Evolutionary conservation across 345 rosid genomes (phyloP).

Genomic region (Lumnitzera racemosa): DNA sequence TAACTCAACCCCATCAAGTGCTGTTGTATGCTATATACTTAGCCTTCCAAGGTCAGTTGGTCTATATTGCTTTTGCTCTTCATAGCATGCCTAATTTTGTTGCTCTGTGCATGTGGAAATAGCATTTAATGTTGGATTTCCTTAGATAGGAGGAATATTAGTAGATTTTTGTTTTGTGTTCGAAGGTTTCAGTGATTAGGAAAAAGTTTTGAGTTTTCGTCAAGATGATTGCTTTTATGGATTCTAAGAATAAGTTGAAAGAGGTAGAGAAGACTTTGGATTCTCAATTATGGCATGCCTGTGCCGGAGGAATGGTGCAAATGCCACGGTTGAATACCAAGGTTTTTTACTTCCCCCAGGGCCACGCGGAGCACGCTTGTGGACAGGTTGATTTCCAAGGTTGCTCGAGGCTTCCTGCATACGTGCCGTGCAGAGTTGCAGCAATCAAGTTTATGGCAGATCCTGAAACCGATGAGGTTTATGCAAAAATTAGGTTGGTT

Average conservation of each 20-base stretch:
- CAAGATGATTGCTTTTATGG: slow-evolving; percentile 66
- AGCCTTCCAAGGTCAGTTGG: too few species aligned
- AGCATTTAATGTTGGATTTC: too few species aligned
- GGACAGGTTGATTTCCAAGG: slow-evolving; percentile 42
- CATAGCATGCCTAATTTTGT: too few species aligned
- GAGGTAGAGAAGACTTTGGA: slow-evolving; percentile 52
- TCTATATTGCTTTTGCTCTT: too few species aligned
- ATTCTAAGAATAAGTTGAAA: slow-evolving; percentile 45
- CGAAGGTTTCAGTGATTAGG: slow-evolving; percentile 1
- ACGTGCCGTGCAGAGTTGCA: slow-evolving; percentile 38
- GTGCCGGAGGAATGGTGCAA: slow-evolving; percentile 82
- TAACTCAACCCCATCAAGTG: too few species aligned
- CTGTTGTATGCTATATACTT: too few species aligned
- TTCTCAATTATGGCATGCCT: slow-evolving; percentile 79
- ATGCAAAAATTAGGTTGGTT: slow-evolving; percentile 39
- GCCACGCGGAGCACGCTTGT: slow-evolving; percentile 63
- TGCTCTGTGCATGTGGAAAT: too few species aligned
- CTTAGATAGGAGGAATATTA: slow-evolving; percentile 2
- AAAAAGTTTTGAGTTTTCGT: not conserved
- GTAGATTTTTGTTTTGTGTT: not conserved
- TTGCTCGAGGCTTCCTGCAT: slow-evolving; percentile 35
- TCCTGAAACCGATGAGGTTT: slow-evolving; percentile 62
- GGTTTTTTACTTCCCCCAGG: slow-evolving; percentile 67
- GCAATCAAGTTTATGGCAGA: slow-evolving; percentile 65
- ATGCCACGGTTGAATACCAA: slow-evolving; percentile 49